Conservation (phyloP, 2,329 filamentous ascomycete species). For the Fusarium sp. region DNA sequence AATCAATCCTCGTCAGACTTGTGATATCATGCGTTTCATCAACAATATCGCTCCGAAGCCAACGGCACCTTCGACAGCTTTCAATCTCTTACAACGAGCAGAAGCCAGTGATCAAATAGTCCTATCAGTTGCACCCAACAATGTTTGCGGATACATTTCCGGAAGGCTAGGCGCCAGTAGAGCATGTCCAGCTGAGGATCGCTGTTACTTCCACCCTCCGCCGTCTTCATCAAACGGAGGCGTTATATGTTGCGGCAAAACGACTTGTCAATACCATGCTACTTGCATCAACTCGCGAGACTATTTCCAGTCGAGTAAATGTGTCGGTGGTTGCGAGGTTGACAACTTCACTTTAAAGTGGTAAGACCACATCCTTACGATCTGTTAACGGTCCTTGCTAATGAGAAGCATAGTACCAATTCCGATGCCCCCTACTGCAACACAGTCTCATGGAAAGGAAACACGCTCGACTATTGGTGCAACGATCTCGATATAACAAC, state of each 20-base stretch:
- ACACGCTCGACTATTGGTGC: slow-evolving; percentile 23
- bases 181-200: slow-evolving; percentile 1
- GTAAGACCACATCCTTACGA: background rate
- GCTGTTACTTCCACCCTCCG: slow-evolving; percentile 16
- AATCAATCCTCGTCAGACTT: background rate
- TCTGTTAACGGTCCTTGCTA: background rate
- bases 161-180: slow-evolving; percentile 14
- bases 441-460: slow-evolving; percentile 15
- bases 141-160: slow-evolving; percentile 26
- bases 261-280: slow-evolving; percentile 3
- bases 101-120: background rate
- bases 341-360: slow-evolving; percentile 29
- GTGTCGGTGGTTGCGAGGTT: slow-evolving; percentile 22
- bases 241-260: slow-evolving; percentile 15
- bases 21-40: slow-evolving; percentile 9
- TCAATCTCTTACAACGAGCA: slow-evolving; percentile 10
- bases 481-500: slow-evolving; percentile 25
- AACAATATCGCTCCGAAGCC: slow-evolving; percentile 2
- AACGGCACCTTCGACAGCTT: slow-evolving; percentile 13
- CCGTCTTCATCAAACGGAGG: background rate
- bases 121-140: slow-evolving; percentile 9
- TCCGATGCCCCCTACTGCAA: slow-evolving; percentile 15
- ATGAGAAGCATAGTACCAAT: slow-evolving; percentile 6
- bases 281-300: slow-evolving; percentile 26
- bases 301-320: slow-evolving; percentile 27